Evolutionary conservation across 169 alveolate genomes (phyloP), one percentile per base, ranked within the genome.

Genomic region (Plasmodium inui): DNA sequence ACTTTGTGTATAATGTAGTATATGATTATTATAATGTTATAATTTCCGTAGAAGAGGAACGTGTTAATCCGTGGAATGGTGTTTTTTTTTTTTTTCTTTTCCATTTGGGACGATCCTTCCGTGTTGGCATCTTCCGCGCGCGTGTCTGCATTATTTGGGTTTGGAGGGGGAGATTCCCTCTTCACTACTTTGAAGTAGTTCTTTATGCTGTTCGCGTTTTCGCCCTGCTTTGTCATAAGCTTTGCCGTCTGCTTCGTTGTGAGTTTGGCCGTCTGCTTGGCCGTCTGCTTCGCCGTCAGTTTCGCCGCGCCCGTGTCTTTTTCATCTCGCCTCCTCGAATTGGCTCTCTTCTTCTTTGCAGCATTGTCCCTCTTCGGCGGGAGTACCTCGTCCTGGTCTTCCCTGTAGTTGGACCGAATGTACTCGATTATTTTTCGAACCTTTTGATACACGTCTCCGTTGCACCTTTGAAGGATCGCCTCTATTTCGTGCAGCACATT

Each of bases 181-280:
- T 91, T 74, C 12, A 91, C 26, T 1, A 91, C 86, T 81, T 91
- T 80, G 70, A 91, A 91, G 57, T 82, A 91, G 50, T 91, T 91
- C 74, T 53, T 81, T 12, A 91, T 91, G 22, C 92, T 91, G 76
- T 85, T 72, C 19, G 61, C 26, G 50, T 74, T 30, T 34, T 67
- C 92, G 10, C 41, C n/a, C 72, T 55, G 39, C 39, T 19, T 30
- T 7, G 53, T 0, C 10, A n/a, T 37, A 9, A 19, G 26, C 26
- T 57, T 46, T 34, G 83, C 44, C 28, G 74, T 46, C 22, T 50
- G n/a, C 28, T 22, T 71, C 19, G 30, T 39, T 8, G n/a, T 12
- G 41, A 2, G 50, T 26, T 34, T 72, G 7, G 92, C 67, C 46
- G 30, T 5, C 26, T 32, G 73, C 22, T 72, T 22, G 6, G 70